Evolutionary conservation across 495 filamentous ascomycete species (phyloP).

Genomic region (Xylaria sp.): DNA sequence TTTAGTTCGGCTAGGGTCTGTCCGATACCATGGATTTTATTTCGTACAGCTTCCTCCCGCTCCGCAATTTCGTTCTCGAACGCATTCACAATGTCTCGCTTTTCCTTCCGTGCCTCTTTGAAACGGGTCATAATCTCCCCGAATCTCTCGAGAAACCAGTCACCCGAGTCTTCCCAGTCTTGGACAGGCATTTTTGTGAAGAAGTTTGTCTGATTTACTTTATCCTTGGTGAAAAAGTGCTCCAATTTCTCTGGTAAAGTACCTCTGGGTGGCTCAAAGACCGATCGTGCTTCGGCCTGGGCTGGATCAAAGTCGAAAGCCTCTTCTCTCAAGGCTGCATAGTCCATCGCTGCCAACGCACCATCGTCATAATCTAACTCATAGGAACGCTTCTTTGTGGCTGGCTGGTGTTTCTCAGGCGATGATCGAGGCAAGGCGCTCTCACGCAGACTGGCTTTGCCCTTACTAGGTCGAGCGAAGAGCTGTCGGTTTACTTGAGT

Average conservation of each 20-base stretch:
- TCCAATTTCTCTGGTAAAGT: slow-evolving; percentile 53
- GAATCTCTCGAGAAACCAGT: slow-evolving; percentile 78
- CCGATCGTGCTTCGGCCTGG: slow-evolving; percentile 41
- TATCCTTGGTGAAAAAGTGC: slow-evolving; percentile 45
- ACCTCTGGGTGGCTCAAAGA: slow-evolving; percentile 39
- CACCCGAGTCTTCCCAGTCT: slow-evolving; percentile 85
- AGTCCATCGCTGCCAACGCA: slow-evolving; percentile 60
- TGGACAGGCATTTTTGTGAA: slow-evolving; percentile 68
- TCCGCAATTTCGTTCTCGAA: slow-evolving; percentile 72
- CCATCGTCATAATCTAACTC: slow-evolving; percentile 62
- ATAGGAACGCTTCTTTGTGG: slow-evolving; percentile 45
- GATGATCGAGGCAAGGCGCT: slow-evolving; percentile 44
- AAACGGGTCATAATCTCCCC: slow-evolving; percentile 66
- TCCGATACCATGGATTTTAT: slow-evolving; percentile 61
- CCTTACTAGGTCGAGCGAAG: slow-evolving; percentile 29
- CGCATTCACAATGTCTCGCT: slow-evolving; percentile 65
- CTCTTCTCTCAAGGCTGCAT: slow-evolving; percentile 58
- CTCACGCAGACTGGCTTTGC: slow-evolving; percentile 35
- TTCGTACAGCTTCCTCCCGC: slow-evolving; percentile 59
- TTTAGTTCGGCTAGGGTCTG: slow-evolving; percentile 62
- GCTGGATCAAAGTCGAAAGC: slow-evolving; percentile 63
- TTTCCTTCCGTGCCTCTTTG: slow-evolving; percentile 67
- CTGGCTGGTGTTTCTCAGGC: slow-evolving; percentile 35
- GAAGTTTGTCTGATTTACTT: slow-evolving; percentile 64
- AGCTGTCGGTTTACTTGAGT: slow-evolving; percentile 37